Percentiles rank a stretch among this genome's conserved stretches.
phyloP scores from a whole-genome alignment of 2,329 filamentous ascomycete genomes.

The Epichloe hybrida region DNA sequence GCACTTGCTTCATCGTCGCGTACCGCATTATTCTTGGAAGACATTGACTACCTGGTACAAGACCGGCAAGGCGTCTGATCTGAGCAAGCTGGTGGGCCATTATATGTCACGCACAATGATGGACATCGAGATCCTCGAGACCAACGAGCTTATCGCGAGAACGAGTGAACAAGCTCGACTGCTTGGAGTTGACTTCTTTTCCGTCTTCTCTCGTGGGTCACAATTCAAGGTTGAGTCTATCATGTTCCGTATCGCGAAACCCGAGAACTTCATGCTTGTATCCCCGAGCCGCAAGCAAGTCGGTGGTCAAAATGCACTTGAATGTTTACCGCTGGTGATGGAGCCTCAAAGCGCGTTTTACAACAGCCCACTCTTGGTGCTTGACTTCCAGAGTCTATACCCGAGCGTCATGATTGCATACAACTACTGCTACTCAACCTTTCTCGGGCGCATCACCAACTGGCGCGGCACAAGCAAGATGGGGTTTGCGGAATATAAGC shows the following conservation, averaged over 20 bases:
- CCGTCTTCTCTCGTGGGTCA: conserved; percentile 84
- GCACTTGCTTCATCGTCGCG: conserved; percentile 72
- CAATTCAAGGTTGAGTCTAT: conserved; percentile 98
- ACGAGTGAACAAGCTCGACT: conserved; percentile 91
- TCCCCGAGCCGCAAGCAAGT: conserved; percentile 89
- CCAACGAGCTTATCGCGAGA: conserved; percentile 74
- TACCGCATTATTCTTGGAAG: conserved; percentile 74
- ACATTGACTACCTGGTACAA: conserved; percentile 74
- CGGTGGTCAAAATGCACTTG: conserved; percentile 82
- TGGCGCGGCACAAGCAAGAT: conserved; percentile 93
- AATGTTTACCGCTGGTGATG: conserved; percentile 92
- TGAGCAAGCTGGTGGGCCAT: conserved; percentile 65
- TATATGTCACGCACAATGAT: conserved; percentile 64
- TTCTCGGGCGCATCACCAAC: conserved; percentile 67
- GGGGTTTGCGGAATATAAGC: conserved; percentile 79
- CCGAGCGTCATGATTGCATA: conserved; percentile 98
- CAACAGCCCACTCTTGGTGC: conserved; percentile 71
- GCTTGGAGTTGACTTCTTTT: conserved; percentile 91
- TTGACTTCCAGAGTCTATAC: conserved; percentile 94
- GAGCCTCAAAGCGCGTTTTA: conserved; percentile 95
- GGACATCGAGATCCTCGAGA: conserved; percentile 80
- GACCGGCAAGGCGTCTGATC: conserved; percentile 51
- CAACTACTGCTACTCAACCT: conserved; percentile 98
- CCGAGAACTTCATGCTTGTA: conserved; percentile 82
- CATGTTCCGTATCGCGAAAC: conserved; percentile 97